Evolutionary conservation across 306 rosid genomes (phyloP).

Genomic region (Sphenostylis stenocarpa): DNA sequence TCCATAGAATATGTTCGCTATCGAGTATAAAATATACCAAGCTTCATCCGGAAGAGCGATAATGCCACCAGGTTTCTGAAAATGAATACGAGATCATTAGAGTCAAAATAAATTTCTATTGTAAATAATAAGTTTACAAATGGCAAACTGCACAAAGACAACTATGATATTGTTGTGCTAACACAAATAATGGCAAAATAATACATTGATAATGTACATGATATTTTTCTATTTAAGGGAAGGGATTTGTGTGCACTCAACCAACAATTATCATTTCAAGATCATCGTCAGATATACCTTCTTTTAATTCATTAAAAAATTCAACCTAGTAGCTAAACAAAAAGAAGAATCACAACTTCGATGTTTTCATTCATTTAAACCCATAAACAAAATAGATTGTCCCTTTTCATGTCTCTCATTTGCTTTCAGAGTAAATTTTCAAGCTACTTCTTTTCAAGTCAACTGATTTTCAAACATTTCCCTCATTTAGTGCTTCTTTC

Average conservation of each 20-base stretch:
- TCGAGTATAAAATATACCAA: constrained; percentile 42
- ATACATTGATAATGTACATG: no score
- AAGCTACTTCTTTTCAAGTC: no score
- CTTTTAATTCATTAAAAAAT: neutral
- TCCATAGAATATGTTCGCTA: no score
- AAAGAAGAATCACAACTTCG: neutral
- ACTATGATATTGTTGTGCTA: neutral
- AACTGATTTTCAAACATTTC: no score
- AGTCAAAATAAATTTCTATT: neutral
- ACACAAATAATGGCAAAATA: neutral
- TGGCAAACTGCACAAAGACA: constrained; percentile 4
- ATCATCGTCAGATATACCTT: neutral
- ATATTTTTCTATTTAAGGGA: neutral
- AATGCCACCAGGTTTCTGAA: constrained; percentile 95
- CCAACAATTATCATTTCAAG: neutral
- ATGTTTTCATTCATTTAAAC: no score
- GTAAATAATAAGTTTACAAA: neutral
- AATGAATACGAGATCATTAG: constrained; percentile 9
- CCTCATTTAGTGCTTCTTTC: no score
- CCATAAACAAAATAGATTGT: no score
- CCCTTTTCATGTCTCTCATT: no score
- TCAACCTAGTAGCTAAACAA: neutral
- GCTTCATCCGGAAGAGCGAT: constrained; percentile 92
- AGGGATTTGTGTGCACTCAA: neutral
- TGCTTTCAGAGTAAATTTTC: no score